phyloP scores from a whole-genome alignment of 441 rosid species.

The Aquilaria agallochum region DNA sequence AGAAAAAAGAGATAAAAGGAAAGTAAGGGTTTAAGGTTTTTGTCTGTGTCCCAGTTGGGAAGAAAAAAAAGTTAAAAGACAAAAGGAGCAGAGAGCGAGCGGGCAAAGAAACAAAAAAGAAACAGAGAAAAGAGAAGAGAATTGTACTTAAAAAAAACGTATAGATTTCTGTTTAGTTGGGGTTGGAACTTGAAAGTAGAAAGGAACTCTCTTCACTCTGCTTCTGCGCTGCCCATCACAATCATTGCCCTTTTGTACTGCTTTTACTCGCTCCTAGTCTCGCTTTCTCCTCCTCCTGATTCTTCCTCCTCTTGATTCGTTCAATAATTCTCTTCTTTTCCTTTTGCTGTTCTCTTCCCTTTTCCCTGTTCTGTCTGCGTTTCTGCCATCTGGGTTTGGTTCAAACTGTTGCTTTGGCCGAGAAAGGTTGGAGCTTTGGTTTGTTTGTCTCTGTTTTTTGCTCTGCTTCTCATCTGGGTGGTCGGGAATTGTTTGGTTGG shows the following conservation, averaged over 20 bases:
- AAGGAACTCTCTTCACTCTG: conserved; percentile 10
- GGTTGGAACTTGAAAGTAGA: conserved; percentile 18
- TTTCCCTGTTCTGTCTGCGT: neutral
- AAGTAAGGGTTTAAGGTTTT: conserved; percentile 12
- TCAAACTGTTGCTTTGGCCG: conserved; percentile 6
- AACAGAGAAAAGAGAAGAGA: neutral
- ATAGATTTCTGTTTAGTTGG: conserved; percentile 25
- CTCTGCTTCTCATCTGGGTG: conserved; percentile 17
- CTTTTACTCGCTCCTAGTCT: conserved; percentile 13
- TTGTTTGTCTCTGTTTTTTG: conserved; percentile 15
- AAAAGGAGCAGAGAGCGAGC: conserved; percentile 20
- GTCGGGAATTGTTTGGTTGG: conserved; percentile 10
- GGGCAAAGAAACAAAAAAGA: conserved; percentile 4
- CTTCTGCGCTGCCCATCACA: conserved; percentile 26
- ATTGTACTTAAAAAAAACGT: neutral
- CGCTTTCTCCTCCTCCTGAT: conserved; percentile 8
- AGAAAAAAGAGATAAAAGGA: conserved; percentile 7
- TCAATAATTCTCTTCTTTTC: conserved; percentile 5
- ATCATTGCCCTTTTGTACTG: conserved; percentile 32
- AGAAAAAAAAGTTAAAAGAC: conserved; percentile 27
- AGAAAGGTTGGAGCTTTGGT: conserved; percentile 8
- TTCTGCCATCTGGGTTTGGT: conserved; percentile 25
- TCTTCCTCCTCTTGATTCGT: conserved; percentile 4
- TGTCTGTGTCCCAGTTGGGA: neutral
- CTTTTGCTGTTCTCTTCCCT: neutral